Evolutionary conservation across 192 early-diverging fungal genomes (phyloP), one percentile per base, ranked within the genome.

Genomic region (Coemansia sp.): DNA sequence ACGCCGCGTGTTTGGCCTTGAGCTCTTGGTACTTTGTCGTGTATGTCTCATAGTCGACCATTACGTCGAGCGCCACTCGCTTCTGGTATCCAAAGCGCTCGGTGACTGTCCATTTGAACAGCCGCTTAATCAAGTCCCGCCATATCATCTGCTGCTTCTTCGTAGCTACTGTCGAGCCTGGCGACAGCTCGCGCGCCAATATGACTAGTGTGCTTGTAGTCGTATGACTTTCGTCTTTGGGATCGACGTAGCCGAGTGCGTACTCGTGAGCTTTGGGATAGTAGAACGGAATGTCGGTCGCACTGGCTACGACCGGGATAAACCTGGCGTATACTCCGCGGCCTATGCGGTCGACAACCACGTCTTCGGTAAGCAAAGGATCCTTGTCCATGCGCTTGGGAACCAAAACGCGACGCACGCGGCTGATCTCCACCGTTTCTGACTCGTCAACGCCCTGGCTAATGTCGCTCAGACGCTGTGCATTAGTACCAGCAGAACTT

Each of bases 31-130:
- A 94, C 20, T 83, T 89, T 58, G 74, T 53, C 14, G 77, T 65
- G 60, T 93, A 95, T 12, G 71, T 69, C 15, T 91, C 88, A 60
- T 94, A 91, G 43, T 82, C 73, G 5, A 93, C 87, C 27, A 92
- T 49, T 24, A 90, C 70, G 70, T 95, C 94, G 63, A 91, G 89
- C 17, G 84, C 67, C 10, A 86, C 83, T 8, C 85, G 73, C 62
- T 93, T 93, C 31, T 88, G 84, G 60, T 93, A 94, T 0, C 92
- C 92, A n/a, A 87, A 74, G 9, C 85, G 77, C 25, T 86, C 84
- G n/a, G 89, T 87, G 19, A 87, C 84, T 19, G 87, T 89, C 91
- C 91, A 93, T 62, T 91, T 91, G 76, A 84, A 90, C 29, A 93
- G 71, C 62, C 49, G 56, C 42, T 91, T 91, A 49, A 86, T 78